These are phyloP conservation scores for Spiromyces aspiralis DNA, from an alignment of 371 early-diverging fungal genomes.

Conservation along the genomic window DNA sequence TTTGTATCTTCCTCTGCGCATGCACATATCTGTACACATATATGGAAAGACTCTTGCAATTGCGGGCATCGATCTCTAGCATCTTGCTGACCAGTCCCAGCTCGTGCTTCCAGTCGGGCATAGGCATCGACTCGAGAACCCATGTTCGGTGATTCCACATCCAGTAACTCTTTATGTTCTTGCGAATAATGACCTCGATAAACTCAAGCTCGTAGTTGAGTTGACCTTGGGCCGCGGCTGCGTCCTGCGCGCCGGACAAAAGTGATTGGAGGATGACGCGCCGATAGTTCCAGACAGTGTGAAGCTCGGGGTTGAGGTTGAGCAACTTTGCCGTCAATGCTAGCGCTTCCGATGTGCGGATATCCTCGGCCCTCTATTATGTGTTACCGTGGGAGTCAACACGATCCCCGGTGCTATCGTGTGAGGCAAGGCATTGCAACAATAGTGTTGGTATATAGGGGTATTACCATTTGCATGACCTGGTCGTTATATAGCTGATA, in stretches of 20 bases:
- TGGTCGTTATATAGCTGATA: background rate
- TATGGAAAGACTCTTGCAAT: conserved; percentile 75
- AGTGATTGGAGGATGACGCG: conserved; percentile 36
- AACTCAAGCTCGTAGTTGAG: conserved; percentile 42
- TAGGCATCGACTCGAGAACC: conserved; percentile 57
- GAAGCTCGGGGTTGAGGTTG: conserved; percentile 66
- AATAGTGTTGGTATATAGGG: too few species aligned
- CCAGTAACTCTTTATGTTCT: conserved; percentile 81
- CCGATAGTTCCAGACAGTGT: conserved; percentile 83
- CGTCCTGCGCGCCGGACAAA: conserved; percentile 12
- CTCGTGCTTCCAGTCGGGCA: conserved; percentile 65
- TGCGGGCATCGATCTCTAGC: conserved; percentile 71
- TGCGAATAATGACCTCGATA: conserved; percentile 40
- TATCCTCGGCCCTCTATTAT: conserved; percentile 19
- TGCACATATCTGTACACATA: too few species aligned
- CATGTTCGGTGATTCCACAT: conserved; percentile 91
- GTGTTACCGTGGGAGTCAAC: too few species aligned
- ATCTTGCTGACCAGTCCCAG: conserved; percentile 53
- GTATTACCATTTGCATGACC: background rate
- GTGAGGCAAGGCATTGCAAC: too few species aligned
- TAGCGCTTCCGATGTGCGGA: conserved; percentile 34
- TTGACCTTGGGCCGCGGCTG: conserved; percentile 21
- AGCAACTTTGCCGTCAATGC: conserved; percentile 51
- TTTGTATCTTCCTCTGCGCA: background rate
- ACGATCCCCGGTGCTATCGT: too few species aligned